Evolutionary conservation across 2,329 filamentous ascomycete species (phyloP).

Genomic region (Cladosporium phlei): DNA sequence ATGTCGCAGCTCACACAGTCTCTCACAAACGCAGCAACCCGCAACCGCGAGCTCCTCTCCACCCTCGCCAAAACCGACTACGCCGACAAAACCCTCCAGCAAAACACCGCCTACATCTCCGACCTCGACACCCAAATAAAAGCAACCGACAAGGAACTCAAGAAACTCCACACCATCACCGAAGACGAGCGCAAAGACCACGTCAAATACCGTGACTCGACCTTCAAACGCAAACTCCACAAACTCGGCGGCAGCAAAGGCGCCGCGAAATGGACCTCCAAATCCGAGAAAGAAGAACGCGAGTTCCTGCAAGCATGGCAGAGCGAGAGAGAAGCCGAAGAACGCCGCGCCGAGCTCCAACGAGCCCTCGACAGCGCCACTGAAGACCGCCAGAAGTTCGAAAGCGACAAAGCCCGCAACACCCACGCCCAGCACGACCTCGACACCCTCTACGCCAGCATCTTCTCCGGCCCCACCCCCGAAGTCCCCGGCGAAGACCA

Average conservation of each 20-base stretch:
- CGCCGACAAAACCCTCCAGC: conserved; percentile 42
- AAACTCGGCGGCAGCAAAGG: conserved; percentile 45
- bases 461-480: conserved; percentile 52
- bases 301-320: conserved; percentile 54
- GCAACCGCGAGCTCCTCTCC: conserved; percentile 38
- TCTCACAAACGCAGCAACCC: conserved; percentile 18
- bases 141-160: conserved; percentile 36
- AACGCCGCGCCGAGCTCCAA: conserved; percentile 39
- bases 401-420: conserved; percentile 31
- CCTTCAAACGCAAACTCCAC: conserved; percentile 50
- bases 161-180: conserved; percentile 38
- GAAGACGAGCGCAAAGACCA: conserved; percentile 49
- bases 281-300: conserved; percentile 50
- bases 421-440: conserved; percentile 46
- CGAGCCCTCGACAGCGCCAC: conserved; percentile 40
- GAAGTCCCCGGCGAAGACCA: conserved; percentile 52
- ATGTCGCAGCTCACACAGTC: conserved; percentile 8
- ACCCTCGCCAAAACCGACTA: conserved; percentile 49
- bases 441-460: conserved; percentile 49
- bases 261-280: conserved; percentile 44
- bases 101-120: conserved; percentile 43
- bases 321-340: conserved; percentile 43
- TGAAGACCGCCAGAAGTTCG: conserved; percentile 34
- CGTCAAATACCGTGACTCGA: conserved; percentile 50
- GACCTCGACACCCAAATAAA: conserved; percentile 43